These are phyloP conservation scores for Pythium dissotocum DNA, from an alignment of 352 stramenopile genomes.

Conservation along the genomic window DNA sequence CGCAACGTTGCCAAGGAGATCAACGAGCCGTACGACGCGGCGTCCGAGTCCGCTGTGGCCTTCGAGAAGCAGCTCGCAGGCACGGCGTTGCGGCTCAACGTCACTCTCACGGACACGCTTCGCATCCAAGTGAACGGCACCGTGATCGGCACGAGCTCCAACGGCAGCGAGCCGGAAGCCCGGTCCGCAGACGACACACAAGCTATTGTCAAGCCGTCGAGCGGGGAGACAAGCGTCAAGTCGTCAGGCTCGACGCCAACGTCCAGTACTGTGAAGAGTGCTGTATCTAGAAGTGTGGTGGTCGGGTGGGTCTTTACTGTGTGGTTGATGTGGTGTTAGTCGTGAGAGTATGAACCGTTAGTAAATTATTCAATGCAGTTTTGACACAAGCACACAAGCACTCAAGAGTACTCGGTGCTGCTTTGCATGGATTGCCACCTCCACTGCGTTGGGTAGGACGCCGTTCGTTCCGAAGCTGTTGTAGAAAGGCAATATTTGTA, in stretches of 20 bases:
- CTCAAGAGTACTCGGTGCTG: too few species aligned
- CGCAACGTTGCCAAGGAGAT: constrained; percentile 52
- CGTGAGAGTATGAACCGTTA: not conserved
- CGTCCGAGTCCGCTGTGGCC: constrained; percentile 43
- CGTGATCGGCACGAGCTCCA: not conserved
- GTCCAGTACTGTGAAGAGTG: not conserved
- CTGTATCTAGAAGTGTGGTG: not conserved
- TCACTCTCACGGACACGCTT: constrained; percentile 13
- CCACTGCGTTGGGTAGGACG: too few species aligned
- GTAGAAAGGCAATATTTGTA: not conserved
- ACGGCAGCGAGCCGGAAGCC: not conserved
- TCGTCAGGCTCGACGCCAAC: not conserved
- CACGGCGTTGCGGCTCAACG: constrained; percentile 1
- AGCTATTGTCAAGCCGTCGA: not conserved
- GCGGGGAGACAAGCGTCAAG: not conserved
- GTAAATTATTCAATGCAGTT: not conserved
- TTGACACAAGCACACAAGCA: too few species aligned
- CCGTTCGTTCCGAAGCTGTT: too few species aligned
- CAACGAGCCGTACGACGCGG: constrained; percentile 47
- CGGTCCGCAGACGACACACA: not conserved
- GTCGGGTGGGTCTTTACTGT: not conserved
- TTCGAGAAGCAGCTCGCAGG: constrained; percentile 47
- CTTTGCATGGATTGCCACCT: too few species aligned
- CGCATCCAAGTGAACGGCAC: constrained; percentile 10
- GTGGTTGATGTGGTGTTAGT: not conserved